Conservation (phyloP, 2,329 filamentous ascomycete species). For the Seiridium cupressi region DNA sequence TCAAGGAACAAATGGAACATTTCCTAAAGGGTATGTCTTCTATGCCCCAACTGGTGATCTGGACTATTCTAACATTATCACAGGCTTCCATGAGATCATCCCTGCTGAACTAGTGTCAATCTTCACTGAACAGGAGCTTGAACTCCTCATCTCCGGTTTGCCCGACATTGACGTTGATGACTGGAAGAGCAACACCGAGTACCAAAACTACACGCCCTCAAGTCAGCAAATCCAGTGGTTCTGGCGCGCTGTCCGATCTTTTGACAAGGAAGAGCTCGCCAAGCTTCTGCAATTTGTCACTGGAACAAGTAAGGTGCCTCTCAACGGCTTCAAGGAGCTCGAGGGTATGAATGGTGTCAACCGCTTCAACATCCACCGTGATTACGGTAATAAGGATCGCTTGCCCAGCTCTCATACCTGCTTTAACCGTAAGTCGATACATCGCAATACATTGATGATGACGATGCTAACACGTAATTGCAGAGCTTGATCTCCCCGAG, state of each 20-base stretch:
- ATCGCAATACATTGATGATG: background rate
- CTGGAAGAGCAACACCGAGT: conserved; percentile 99
- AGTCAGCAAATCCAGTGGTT: conserved; percentile 99
- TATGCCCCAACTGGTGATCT: conserved; percentile 6
- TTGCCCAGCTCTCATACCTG: conserved; percentile 96
- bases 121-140: conserved; percentile 97
- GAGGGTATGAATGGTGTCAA: conserved; percentile 99
- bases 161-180: conserved; percentile 98
- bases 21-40: conserved; percentile 73
- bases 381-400: conserved; percentile 94
- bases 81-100: conserved; percentile 97
- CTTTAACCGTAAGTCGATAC: conserved; percentile 84
- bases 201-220: conserved; percentile 93
- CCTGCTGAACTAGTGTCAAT: conserved; percentile 91
- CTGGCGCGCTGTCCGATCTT: conserved; percentile 95
- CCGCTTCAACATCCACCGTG: conserved; percentile 97
- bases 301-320: conserved; percentile 94
- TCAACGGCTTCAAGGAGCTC: conserved; percentile 98
- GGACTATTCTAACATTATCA: conserved; percentile 25
- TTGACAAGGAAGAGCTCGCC: conserved; percentile 97
- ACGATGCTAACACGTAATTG: conserved; percentile 30
- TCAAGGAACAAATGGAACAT: conserved; percentile 89
- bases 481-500: conserved; percentile 96
- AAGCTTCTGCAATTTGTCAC: conserved; percentile 98
- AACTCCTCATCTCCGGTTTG: conserved; percentile 92